Evolutionary conservation across 352 stramenopile species (phyloP), one percentile per base, ranked within the genome.

Genomic region (Chrysophaeum taylorii): DNA sequence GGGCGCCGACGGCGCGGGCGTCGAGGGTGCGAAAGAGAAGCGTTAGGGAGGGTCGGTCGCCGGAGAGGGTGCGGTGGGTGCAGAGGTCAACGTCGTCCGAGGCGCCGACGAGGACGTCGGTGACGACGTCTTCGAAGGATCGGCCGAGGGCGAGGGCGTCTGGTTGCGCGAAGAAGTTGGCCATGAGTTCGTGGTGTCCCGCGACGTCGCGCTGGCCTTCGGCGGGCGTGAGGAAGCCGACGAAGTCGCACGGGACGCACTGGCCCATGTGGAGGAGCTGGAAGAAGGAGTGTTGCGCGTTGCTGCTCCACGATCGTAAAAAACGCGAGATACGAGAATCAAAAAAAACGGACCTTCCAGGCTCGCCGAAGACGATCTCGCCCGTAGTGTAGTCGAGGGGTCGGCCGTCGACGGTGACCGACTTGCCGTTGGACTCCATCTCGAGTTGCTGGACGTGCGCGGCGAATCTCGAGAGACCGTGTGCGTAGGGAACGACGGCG

Each of bases 141-240:
- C 98, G 98, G 73, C 95, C 95, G 68, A 89, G 89, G 14, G 95
- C 95, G 7, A 99, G 79, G 12, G 95, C 95, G 78, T 99, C 95
- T 0, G 95, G 93, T 80, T 99, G 94, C 41, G 95, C 94, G 76
- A 99, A 99, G 80, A 98, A 99, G 85, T 99, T 99, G 68, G 89
- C 91, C 94, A 99, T 98, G 70, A 99, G 88, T 85, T 98, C 94
- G 78, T 98, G 94, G 83, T 98, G 93, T 52, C 89, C 78, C 35
- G 84, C 79, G 36, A 89, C 77, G 72, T 88, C 82, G 57, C 89
- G 86, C 82, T 98, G 93, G 71, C 84, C 95, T 79, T 97, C 83
- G 57, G 23, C 15, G 1, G 57, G 57, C 35, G 18, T 23, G 73
- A 92, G 91, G 78, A 98, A 98, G 42, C 94, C 95, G 70, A 99